Evolutionary conservation across 352 stramenopile genomes (phyloP).

Genomic region (Aphanomyces cochlioides): DNA sequence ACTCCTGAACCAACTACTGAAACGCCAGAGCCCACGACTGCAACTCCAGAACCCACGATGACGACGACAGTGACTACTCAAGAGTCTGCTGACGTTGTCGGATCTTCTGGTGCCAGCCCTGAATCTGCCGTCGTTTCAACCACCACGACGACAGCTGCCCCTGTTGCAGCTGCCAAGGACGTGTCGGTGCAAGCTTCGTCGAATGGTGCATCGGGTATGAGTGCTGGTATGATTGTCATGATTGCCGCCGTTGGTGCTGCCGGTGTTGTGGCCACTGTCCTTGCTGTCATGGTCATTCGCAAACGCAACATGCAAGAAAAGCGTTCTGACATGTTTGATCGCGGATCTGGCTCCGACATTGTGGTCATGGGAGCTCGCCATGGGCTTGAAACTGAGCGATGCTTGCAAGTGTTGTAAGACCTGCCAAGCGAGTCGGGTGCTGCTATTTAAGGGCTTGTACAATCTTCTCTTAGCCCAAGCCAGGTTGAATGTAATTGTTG

Average conservation of each 20-base stretch:
- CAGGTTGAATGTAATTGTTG: too few relatives aligned
- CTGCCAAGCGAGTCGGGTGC: too few relatives aligned
- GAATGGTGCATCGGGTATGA: background rate
- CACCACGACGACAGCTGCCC: slow-evolving; percentile 6
- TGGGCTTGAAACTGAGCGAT: too few relatives aligned
- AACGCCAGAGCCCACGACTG: slow-evolving; percentile 8
- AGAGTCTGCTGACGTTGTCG: too few relatives aligned
- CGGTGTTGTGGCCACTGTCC: background rate
- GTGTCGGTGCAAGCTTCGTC: background rate
- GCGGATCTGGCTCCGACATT: too few relatives aligned
- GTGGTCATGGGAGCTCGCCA: too few relatives aligned
- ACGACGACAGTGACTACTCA: too few relatives aligned
- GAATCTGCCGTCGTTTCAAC: background rate
- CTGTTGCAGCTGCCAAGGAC: background rate
- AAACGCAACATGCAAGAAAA: slow-evolving; percentile 2
- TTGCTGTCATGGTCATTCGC: slow-evolving; percentile 8
- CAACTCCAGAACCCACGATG: background rate
- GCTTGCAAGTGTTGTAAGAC: too few relatives aligned
- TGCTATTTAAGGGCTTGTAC: too few relatives aligned
- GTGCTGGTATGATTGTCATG: background rate
- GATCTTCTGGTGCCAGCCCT: background rate
- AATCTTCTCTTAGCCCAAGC: too few relatives aligned
- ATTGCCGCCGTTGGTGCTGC: background rate
- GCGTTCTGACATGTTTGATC: background rate
- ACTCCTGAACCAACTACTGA: slow-evolving; percentile 18